phyloP scores from a whole-genome alignment of 75 land plant genomes.

The Pinus taeda region DNA sequence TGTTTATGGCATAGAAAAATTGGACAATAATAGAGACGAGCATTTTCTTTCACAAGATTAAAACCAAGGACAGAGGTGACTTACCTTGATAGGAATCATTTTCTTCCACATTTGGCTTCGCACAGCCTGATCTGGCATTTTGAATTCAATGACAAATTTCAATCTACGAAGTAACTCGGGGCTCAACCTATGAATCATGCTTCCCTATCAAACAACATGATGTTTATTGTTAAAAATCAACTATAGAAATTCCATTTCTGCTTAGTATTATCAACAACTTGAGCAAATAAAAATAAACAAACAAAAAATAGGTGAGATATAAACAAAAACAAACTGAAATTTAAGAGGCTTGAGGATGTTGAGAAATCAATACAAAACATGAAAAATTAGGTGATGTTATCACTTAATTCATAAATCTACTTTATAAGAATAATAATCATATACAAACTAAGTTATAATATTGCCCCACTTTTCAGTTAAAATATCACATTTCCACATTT shows the following conservation, averaged over 20 bases:
- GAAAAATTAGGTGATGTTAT: too few relatives aligned
- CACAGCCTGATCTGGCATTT: conserved; percentile 24
- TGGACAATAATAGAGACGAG: too few relatives aligned
- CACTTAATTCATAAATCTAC: too few relatives aligned
- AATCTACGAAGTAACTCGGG: conserved; percentile 21
- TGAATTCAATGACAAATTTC: conserved; percentile 28
- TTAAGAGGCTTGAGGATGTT: neutral
- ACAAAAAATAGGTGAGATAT: neutral
- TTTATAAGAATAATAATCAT: too few relatives aligned
- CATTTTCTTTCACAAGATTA: neutral
- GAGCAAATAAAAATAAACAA: neutral
- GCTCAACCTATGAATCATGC: conserved; percentile 18
- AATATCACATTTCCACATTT: neutral
- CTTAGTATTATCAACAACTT: neutral
- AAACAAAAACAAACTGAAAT: neutral
- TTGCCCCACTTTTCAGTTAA: neutral
- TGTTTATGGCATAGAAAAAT: too few relatives aligned
- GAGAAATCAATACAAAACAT: neutral
- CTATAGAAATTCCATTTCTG: neutral
- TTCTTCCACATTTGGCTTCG: conserved; percentile 29
- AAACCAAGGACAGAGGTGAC: neutral
- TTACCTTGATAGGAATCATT: conserved; percentile 28
- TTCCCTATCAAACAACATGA: conserved; percentile 14
- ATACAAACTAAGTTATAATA: too few relatives aligned
- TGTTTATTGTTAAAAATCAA: neutral